Percentiles rank a stretch among this genome's conserved stretches.
Evolutionary conservation across 768 basidiomycete species (phyloP).

Genomic region (Lentinula boryana): DNA sequence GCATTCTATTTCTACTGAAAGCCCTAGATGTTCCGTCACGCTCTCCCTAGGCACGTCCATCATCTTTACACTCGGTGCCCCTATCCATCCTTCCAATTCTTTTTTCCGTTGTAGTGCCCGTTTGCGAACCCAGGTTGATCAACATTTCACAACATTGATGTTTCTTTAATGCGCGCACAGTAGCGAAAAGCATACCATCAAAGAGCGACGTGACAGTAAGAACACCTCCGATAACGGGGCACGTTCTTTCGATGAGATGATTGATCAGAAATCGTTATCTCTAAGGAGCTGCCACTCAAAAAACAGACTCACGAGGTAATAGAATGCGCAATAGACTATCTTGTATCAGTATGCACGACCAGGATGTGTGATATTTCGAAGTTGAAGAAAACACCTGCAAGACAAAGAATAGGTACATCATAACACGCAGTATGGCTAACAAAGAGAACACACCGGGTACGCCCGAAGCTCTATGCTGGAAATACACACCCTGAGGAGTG

Average conservation of each 20-base stretch:
- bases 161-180: constrained; percentile 70
- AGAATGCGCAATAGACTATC: constrained; percentile 97
- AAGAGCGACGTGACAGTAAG: constrained; percentile 90
- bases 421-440: not conserved
- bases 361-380: constrained; percentile 97
- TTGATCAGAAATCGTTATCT: not conserved
- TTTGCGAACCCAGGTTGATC: not conserved
- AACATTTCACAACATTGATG: not conserved
- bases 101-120: constrained; percentile 46
- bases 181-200: constrained; percentile 86
- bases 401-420: not conserved
- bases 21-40: constrained; percentile 55
- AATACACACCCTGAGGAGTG: constrained; percentile 55
- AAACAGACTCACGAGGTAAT: constrained; percentile 78
- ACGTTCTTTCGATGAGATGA: constrained; percentile 50
- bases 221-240: constrained; percentile 96
- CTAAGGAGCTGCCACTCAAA: not conserved
- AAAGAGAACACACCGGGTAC: constrained; percentile 43
- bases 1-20: constrained; percentile 49
- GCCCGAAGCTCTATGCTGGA: constrained; percentile 70
- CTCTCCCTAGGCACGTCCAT: constrained; percentile 77
- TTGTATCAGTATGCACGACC: constrained; percentile 83
- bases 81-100: constrained; percentile 36
- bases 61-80: constrained; percentile 82
- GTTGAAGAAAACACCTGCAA: constrained; percentile 75